Percentiles rank a stretch among this genome's conserved stretches.
These are phyloP conservation scores for Halophytophthora batemanensis DNA, from an alignment of 352 stramenopile species.

Conservation along the genomic window DNA sequence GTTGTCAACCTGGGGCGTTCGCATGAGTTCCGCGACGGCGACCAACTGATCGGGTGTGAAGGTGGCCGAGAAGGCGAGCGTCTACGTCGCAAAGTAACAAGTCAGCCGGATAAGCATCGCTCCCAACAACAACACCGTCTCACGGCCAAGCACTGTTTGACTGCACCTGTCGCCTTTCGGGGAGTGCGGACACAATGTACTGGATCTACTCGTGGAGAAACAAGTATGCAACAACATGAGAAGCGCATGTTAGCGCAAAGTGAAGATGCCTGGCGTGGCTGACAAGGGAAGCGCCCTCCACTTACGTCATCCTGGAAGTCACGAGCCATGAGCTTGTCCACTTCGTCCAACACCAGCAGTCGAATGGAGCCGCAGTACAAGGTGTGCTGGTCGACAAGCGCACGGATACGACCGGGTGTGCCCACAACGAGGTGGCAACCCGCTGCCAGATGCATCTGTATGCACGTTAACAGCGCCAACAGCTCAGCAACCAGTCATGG, in stretches of 20 bases:
- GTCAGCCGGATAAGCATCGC: not conserved
- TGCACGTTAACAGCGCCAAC: slow-evolving; percentile 1
- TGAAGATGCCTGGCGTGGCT: not conserved
- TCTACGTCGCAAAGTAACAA: slow-evolving; percentile 27
- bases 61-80: slow-evolving; percentile 73
- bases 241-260: not conserved
- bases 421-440: slow-evolving; percentile 70
- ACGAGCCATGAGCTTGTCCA: slow-evolving; percentile 70
- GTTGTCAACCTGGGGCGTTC: slow-evolving; percentile 47
- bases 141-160: not conserved
- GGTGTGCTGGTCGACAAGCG: slow-evolving; percentile 56
- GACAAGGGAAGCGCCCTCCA: not conserved
- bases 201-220: slow-evolving; percentile 43
- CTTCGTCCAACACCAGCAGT: slow-evolving; percentile 75
- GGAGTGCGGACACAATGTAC: slow-evolving; percentile 50
- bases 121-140: not conserved
- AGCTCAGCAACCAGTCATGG: not conserved
- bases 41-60: slow-evolving; percentile 70
- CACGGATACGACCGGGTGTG: slow-evolving; percentile 67
- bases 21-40: slow-evolving; percentile 46
- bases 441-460: slow-evolving; percentile 32
- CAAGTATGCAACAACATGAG: not conserved
- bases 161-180: slow-evolving; percentile 55
- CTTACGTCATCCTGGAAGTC: slow-evolving; percentile 69
- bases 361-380: slow-evolving; percentile 47